A percentile compares a stretch with the other conserved stretches of the same genome.
Conservation (phyloP, 495 filamentous ascomycete species). For the Pyronema domesticum region DNA sequence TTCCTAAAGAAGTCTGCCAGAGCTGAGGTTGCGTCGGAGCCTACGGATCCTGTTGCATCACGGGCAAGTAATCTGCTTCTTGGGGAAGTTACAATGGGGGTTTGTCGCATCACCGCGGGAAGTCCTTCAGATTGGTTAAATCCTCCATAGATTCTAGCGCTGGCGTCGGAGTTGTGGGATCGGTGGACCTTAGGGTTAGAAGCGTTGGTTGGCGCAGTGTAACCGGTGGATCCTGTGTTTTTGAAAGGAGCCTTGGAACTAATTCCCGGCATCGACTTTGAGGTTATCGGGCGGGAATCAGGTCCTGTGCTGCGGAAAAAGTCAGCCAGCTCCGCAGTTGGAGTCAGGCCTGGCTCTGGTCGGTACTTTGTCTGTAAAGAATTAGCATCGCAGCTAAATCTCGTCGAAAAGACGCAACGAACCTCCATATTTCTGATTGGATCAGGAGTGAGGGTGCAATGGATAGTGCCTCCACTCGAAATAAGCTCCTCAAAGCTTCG, state of each 20-base stretch:
- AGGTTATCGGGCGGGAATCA: conserved; percentile 6
- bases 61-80: conserved; percentile 17
- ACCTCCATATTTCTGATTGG: conserved; percentile 76
- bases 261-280: background rate
- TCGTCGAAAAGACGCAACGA: conserved; percentile 1
- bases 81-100: conserved; percentile 6
- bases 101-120: conserved; percentile 19
- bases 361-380: background rate
- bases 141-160: background rate
- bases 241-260: conserved; percentile 5
- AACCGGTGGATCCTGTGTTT: conserved; percentile 3
- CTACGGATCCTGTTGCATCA: conserved; percentile 26
- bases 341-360: background rate
- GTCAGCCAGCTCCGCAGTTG: conserved; percentile 43
- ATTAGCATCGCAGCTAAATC: too few species aligned
- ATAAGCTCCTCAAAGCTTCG: conserved; percentile 71
- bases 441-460: conserved; percentile 81
- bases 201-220: background rate
- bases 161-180: background rate
- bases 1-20: conserved; percentile 85
- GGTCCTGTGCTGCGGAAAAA: conserved; percentile 77
- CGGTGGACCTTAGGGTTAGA: background rate
- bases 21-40: conserved; percentile 53
- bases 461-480: conserved; percentile 75
- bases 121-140: conserved; percentile 6